Evolutionary conservation across 352 stramenopile genomes (phyloP).

Genomic region (Plasmopara viticola): DNA sequence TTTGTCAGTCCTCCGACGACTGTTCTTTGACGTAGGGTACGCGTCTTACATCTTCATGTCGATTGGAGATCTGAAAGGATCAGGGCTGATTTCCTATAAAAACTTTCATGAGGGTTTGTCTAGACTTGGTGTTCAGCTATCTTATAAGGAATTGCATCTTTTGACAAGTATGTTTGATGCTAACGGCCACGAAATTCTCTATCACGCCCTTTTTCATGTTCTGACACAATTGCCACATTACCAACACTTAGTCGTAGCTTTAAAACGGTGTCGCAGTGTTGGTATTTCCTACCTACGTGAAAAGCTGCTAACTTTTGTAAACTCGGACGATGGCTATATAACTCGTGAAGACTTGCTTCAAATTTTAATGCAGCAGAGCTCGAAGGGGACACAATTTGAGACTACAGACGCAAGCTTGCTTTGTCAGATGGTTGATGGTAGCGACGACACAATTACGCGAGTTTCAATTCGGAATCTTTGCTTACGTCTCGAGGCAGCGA

Average conservation of each 20-base stretch:
- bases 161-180: slow-evolving; percentile 45
- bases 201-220: slow-evolving; percentile 37
- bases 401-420: slow-evolving; percentile 32
- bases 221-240: slow-evolving; percentile 23
- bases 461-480: slow-evolving; percentile 35
- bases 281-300: slow-evolving; percentile 37
- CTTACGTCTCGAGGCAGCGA: slow-evolving; percentile 27
- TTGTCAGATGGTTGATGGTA: slow-evolving; percentile 26
- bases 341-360: slow-evolving; percentile 35
- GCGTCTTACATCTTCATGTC: slow-evolving; percentile 32
- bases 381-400: slow-evolving; percentile 28
- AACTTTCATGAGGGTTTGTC: slow-evolving; percentile 37
- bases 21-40: slow-evolving; percentile 30
- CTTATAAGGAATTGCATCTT: slow-evolving; percentile 35
- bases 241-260: slow-evolving; percentile 15
- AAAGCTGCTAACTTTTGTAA: slow-evolving; percentile 28
- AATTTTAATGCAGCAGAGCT: slow-evolving; percentile 28
- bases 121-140: slow-evolving; percentile 30
- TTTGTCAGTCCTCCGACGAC: slow-evolving; percentile 20
- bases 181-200: slow-evolving; percentile 45
- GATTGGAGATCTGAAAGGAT: slow-evolving; percentile 43
- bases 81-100: slow-evolving; percentile 33
- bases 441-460: slow-evolving; percentile 2
- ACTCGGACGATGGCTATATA: slow-evolving; percentile 34
- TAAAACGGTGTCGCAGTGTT: slow-evolving; percentile 32